Base-by-base conservation (phyloP, 2,329 filamentous ascomycete species). In the Rhynchosporium secalis region DNA sequence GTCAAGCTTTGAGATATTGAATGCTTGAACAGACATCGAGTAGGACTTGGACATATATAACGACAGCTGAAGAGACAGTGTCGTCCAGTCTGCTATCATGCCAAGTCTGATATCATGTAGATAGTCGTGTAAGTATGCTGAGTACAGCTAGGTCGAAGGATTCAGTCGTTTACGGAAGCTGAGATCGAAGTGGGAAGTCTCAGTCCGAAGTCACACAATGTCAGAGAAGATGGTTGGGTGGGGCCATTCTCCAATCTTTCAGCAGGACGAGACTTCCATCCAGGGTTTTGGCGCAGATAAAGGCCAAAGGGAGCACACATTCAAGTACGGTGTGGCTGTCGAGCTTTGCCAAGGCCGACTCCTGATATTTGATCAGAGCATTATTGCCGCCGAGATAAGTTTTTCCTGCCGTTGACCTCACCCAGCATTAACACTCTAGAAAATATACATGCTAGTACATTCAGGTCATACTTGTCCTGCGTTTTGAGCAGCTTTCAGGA, bases 361-460 rank as follows among this genome's bases (percentile, higher is more conserved):
- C 60, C 65, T 62, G 33, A 20, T 49, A 43, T 56, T 58, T 64
- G 52, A 62, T 62, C 56, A 65, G 59, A 60, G 20, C 61, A 68
- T 64, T 68, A 55, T 63, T 52, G 56, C 69, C 62, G 60, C 69
- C 48, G 66, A 72, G 60, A 71, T 70, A 68, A 63, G 68, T 63
- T 65, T 55, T 54, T 58, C 41, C 56, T 61, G 54, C 52, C 58
- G 60, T 33, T 48, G 29, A 36, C 60, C 38, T 47, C 54, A 62
- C 60, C 47, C 56, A 56, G 60, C 29, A 48, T 45, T 61, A 45
- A 10, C 56, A 40, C 58, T 51, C 60, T 55, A 63, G 49, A 38
- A 52, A 36, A 36, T 52, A 38, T 52, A 52, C 36, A 47, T 63
- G 60, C 54, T 43, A 57, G 60, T 65, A 61, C 57, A 43, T 58